Evolutionary conservation across 306 rosid species (phyloP).

Genomic region (Quercus glauca): DNA sequence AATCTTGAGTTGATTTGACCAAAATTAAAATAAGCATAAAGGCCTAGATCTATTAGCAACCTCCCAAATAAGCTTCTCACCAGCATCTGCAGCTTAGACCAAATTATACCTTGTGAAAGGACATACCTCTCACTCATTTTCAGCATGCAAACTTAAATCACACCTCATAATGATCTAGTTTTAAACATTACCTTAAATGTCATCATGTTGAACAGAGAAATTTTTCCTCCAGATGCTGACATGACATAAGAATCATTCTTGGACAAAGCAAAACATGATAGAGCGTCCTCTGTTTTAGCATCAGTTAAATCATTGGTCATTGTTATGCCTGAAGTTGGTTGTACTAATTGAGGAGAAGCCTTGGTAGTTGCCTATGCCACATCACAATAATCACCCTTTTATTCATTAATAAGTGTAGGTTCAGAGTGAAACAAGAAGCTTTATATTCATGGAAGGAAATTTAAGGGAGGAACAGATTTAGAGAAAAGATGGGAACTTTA

Average conservation of each 20-base stretch:
- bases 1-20: not conserved
- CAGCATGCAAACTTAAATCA: not conserved
- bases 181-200: slow-evolving; percentile 49
- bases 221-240: slow-evolving; percentile 70
- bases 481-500: not conserved
- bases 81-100: not conserved
- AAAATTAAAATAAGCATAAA: not conserved
- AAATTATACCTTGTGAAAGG: not conserved
- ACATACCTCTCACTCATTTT: not conserved
- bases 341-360: slow-evolving; percentile 55
- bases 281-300: slow-evolving; percentile 52
- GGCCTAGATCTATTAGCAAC: not conserved
- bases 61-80: not conserved
- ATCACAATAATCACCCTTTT: not conserved
- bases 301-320: slow-evolving; percentile 61
- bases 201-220: slow-evolving; percentile 68
- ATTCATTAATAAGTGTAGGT: not conserved
- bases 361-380: slow-evolving; percentile 50
- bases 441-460: not conserved
- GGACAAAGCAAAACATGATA: slow-evolving; percentile 63
- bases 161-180: not conserved
- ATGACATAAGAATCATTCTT: slow-evolving; percentile 66
- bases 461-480: not conserved
- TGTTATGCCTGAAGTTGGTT: slow-evolving; percentile 54
- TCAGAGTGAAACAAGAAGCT: not conserved